A percentile compares a stretch with the other conserved stretches of the same genome.
phyloP scores from a whole-genome alignment of 2,329 filamentous ascomycete genomes.

The Colletotrichum eleusines region DNA sequence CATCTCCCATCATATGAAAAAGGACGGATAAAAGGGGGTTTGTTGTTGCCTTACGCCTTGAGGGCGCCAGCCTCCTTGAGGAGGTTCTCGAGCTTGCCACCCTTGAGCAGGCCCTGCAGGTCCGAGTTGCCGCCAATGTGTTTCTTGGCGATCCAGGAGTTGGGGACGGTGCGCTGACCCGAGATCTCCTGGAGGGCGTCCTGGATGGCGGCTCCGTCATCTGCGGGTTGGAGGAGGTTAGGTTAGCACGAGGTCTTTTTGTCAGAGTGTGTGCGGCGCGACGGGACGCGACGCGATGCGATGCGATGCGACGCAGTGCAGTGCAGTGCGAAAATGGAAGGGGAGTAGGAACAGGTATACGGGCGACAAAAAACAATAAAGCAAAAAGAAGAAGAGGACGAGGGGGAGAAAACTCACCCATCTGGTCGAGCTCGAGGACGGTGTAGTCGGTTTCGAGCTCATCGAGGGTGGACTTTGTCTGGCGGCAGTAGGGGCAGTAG shows the following conservation, averaged over 20 bases:
- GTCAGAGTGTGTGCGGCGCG: too few relatives aligned
- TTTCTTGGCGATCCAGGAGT: slow-evolving; percentile 91
- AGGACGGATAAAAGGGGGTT: background rate
- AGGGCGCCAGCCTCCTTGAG: slow-evolving; percentile 59
- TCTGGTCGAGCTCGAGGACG: slow-evolving; percentile 85
- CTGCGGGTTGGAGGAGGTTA: slow-evolving; percentile 56
- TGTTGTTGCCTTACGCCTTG: slow-evolving; percentile 54
- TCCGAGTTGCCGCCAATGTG: slow-evolving; percentile 98
- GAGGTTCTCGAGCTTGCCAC: slow-evolving; percentile 55
- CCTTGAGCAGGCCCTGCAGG: slow-evolving; percentile 69
- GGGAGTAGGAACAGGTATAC: background rate
- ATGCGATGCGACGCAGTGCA: too few relatives aligned
- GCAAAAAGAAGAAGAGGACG: background rate
- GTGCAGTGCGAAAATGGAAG: background rate
- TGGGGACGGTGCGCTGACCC: slow-evolving; percentile 90
- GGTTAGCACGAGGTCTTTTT: slow-evolving; percentile 41
- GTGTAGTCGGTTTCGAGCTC: slow-evolving; percentile 79
- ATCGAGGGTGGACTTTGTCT: slow-evolving; percentile 81
- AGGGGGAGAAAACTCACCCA: slow-evolving; percentile 67
- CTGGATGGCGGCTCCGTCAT: slow-evolving; percentile 87
- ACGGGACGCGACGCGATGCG: too few relatives aligned
- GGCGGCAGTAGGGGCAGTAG: slow-evolving; percentile 92
- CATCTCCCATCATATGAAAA: background rate
- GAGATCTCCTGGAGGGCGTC: slow-evolving; percentile 83
- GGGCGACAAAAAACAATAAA: too few relatives aligned